Conservation (phyloP, 1,139 yeast genomes). For the Yamadazyma atmosphaerica region DNA sequence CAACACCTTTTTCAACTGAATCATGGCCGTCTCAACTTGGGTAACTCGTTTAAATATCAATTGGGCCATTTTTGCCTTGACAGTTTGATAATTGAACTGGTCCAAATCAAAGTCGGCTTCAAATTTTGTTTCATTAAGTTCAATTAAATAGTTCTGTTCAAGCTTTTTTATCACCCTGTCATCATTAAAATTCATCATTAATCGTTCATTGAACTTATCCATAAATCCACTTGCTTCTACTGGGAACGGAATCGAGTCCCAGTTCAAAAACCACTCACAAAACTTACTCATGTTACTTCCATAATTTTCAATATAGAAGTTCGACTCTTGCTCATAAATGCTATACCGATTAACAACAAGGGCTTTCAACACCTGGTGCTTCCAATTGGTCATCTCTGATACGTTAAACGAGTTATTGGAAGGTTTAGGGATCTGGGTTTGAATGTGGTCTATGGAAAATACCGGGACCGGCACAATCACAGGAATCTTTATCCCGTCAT, state of each 20-base stretch:
- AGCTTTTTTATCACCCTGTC: conserved; percentile 28
- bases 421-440: conserved; percentile 28
- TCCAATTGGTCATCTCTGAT: conserved; percentile 32
- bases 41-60: conserved; percentile 37
- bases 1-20: conserved; percentile 26
- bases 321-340: conserved; percentile 17
- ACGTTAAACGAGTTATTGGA: conserved; percentile 15
- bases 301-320: conserved; percentile 27
- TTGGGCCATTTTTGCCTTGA: conserved; percentile 39
- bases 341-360: conserved; percentile 31
- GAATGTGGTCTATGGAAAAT: conserved; percentile 39
- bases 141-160: conserved; percentile 9
- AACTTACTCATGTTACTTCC: conserved; percentile 29
- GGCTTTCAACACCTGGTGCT: conserved; percentile 29
- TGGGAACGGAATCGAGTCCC: conserved; percentile 20
- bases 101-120: conserved; percentile 15
- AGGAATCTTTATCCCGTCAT: conserved; percentile 25
- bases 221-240: conserved; percentile 16
- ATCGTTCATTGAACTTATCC: conserved; percentile 21
- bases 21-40: conserved; percentile 29
- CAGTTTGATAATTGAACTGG: conserved; percentile 36
- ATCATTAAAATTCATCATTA: conserved; percentile 24
- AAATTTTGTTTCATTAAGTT: conserved; percentile 7
- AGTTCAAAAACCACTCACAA: conserved; percentile 26
- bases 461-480: conserved; percentile 40